A percentile compares a stretch with the other conserved stretches of the same genome.
These are phyloP conservation scores for Pleurotus eryngii DNA, from an alignment of 768 basidiomycete genomes.

Conservation along the genomic window DNA sequence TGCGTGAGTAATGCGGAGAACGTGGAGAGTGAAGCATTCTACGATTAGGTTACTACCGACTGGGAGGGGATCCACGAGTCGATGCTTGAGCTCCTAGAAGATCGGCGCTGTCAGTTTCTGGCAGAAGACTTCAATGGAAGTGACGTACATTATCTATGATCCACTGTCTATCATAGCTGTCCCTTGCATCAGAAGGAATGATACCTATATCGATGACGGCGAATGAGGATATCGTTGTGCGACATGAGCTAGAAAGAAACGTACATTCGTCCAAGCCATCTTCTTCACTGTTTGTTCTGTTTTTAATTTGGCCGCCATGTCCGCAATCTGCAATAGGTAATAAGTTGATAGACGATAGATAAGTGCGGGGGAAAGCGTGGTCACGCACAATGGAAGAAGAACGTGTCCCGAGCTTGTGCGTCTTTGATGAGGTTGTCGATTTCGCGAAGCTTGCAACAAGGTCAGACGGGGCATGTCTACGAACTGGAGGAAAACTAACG, in stretches of 20 bases:
- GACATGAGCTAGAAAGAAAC: slow-evolving; percentile 4
- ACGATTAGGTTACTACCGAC: slow-evolving; percentile 34
- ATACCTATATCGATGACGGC: slow-evolving; percentile 23
- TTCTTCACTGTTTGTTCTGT: slow-evolving; percentile 39
- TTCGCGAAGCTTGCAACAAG: slow-evolving; percentile 19
- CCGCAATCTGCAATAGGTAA: slow-evolving; percentile 38
- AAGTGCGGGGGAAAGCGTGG: neutral
- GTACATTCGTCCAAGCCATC: slow-evolving; percentile 55
- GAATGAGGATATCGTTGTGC: neutral
- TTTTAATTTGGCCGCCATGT: slow-evolving; percentile 43
- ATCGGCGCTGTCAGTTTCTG: too few relatives aligned
- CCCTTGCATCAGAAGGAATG: slow-evolving; percentile 32
- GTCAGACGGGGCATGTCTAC: neutral
- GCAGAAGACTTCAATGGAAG: neutral
- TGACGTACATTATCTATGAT: slow-evolving; percentile 35
- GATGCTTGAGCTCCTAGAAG: slow-evolving; percentile 28
- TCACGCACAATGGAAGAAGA: slow-evolving; percentile 32
- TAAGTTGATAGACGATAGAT: too few relatives aligned
- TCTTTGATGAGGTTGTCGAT: slow-evolving; percentile 27
- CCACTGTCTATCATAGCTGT: slow-evolving; percentile 7
- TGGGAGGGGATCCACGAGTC: slow-evolving; percentile 35
- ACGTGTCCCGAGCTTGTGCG: slow-evolving; percentile 29
- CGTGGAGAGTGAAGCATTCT: slow-evolving; percentile 8
- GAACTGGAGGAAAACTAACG: slow-evolving; percentile 17
- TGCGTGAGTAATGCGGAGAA: neutral